Evolutionary conservation across 1,139 yeast species (phyloP), one percentile per base, ranked within the genome.

Genomic region (Nakaseomyces kungkrabaensis): DNA sequence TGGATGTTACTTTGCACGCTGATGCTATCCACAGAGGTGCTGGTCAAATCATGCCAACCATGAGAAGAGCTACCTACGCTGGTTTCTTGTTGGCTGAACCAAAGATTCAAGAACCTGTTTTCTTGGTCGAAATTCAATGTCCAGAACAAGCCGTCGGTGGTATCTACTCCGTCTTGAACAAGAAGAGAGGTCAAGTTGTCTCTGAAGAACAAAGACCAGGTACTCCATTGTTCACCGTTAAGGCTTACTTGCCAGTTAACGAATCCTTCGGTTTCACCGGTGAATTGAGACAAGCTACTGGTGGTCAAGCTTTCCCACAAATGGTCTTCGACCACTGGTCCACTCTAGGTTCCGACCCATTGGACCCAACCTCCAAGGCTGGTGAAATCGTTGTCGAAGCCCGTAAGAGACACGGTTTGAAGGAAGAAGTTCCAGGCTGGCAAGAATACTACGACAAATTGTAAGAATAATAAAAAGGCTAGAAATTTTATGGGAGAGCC

Each of bases 281-380:
- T 79, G 96, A 89, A 72, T 86, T 92, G 73, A 89, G 98, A 84
- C 97, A 90, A 80, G 96, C 97, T 71, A 92, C 98, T 70, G 97
- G 97, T 86, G 98, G 98, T 77, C 98, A 92, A 83, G 98, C 98
- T 75, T 92, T 92, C 97, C 98, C 98, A 79, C 97, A 90, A 81
- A 82, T 92, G 95, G 92, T 92, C 76, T 92, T 92, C 77, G 97
- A 90, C 75, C 98, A 92, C 76, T 92, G 97, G 97, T 80, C 88
- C 63, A 75, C 85, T 68, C 78, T 92, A 80, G 70, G 72, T 65
- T 96, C 97, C 76, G 94, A 88, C 75, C 95, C 95, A 72, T 77
- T 86, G 66, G 97, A 92, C 77, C 83, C 90, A 71, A 66, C 82
- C 70, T 69, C 96, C 70, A 92, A 90, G 83, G 94, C 97, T 68